Evolutionary conservation across 164 flowering plant species (phyloP).

Genomic region (Chimonanthus salicifolius): DNA sequence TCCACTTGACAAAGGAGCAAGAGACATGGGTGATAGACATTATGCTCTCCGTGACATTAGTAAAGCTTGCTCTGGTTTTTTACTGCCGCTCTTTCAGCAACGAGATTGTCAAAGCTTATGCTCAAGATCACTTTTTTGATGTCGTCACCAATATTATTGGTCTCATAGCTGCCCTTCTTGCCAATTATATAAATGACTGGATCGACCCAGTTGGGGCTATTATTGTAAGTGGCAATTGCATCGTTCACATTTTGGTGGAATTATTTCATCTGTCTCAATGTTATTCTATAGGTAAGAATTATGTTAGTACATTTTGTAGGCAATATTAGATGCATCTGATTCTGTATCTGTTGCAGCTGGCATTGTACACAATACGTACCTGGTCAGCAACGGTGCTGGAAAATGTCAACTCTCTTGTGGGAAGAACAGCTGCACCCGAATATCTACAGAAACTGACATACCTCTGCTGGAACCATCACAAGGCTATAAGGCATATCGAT

Average conservation of each 20-base stretch:
- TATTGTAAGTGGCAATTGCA: slow-evolving; percentile 46
- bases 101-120: slow-evolving; percentile 93
- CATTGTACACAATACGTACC: slow-evolving; percentile 86
- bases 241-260: not conserved
- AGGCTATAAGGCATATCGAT: slow-evolving; percentile 61
- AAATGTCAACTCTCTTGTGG: slow-evolving; percentile 85
- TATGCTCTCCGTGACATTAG: slow-evolving; percentile 74
- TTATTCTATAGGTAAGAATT: not conserved
- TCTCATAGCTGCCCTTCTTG: slow-evolving; percentile 74
- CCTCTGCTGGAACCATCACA: slow-evolving; percentile 93
- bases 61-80: slow-evolving; percentile 50
- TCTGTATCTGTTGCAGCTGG: slow-evolving; percentile 51
- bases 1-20: slow-evolving; percentile 57
- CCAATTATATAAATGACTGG: slow-evolving; percentile 64
- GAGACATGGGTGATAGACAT: slow-evolving; percentile 74
- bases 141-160: slow-evolving; percentile 85
- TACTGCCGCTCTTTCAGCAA: slow-evolving; percentile 81
- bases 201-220: slow-evolving; percentile 93
- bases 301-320: not conserved
- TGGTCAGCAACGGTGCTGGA: slow-evolving; percentile 91
- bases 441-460: slow-evolving; percentile 85
- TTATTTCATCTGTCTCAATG: no score
- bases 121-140: slow-evolving; percentile 93
- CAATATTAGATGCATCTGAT: not conserved
- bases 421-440: slow-evolving; percentile 83